A percentile compares a stretch with the other conserved stretches of the same genome.
Conservation (phyloP, 352 stramenopile genomes). For the Phytophthora capsici region DNA sequence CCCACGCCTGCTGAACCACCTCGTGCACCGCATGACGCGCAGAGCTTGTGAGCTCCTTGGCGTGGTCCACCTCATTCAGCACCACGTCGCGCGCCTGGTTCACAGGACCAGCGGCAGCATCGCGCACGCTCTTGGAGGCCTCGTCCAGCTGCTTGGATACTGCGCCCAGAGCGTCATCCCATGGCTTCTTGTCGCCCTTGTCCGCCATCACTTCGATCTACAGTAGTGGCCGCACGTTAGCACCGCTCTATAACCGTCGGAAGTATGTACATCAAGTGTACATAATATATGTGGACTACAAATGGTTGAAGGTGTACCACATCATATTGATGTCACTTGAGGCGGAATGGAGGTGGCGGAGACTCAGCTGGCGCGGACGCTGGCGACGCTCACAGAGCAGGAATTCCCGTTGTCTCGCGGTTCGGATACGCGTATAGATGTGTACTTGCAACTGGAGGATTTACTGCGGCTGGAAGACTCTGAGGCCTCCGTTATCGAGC, state of each 20-base stretch:
- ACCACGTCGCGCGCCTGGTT: conserved; percentile 55
- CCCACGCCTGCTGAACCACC: conserved; percentile 45
- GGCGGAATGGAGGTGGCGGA: conserved; percentile 35
- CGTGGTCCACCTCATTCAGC: conserved; percentile 49
- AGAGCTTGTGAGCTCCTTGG: conserved; percentile 68
- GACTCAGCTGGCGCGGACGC: conserved; percentile 39
- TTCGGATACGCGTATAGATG: conserved; percentile 52
- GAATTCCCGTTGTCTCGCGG: conserved; percentile 45
- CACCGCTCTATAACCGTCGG: neutral
- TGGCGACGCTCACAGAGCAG: conserved; percentile 40
- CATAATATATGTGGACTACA: neutral
- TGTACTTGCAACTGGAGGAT: conserved; percentile 63
- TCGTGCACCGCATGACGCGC: conserved; percentile 56
- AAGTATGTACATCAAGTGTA: neutral
- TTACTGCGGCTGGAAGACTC: conserved; percentile 68
- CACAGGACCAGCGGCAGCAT: conserved; percentile 41
- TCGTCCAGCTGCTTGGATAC: conserved; percentile 61
- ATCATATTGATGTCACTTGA: neutral
- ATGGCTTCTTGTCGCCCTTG: conserved; percentile 68
- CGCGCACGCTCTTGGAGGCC: conserved; percentile 55
- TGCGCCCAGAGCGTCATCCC: conserved; percentile 50
- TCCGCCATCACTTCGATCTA: conserved; percentile 36
- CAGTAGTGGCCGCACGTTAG: conserved; percentile 7
- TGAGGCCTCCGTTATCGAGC: conserved; percentile 43
- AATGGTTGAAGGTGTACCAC: too few relatives aligned